Evolutionary conservation across 2,329 filamentous ascomycete genomes (phyloP).

Genomic region (Fusarium musae): DNA sequence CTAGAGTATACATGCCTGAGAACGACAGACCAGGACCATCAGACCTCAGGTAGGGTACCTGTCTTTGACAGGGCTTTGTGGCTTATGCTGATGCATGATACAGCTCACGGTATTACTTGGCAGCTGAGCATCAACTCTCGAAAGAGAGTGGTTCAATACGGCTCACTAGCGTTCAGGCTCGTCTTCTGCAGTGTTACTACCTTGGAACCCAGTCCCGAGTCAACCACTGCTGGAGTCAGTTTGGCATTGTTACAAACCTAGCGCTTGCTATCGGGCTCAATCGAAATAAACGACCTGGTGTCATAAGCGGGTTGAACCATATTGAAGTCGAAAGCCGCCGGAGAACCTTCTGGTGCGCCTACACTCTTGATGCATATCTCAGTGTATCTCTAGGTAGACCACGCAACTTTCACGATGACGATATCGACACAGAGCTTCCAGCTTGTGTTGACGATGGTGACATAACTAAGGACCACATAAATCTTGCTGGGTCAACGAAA

Average conservation of each 20-base stretch:
- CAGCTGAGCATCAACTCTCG: conserved; percentile 52
- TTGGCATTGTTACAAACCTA: conserved; percentile 56
- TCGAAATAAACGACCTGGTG: conserved; percentile 25
- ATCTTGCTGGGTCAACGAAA: not conserved
- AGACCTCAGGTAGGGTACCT: too few species aligned
- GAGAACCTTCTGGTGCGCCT: conserved; percentile 42
- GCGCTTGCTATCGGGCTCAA: conserved; percentile 50
- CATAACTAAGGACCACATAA: conserved; percentile 34
- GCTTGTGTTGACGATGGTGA: conserved; percentile 39
- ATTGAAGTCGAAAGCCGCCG: conserved; percentile 40
- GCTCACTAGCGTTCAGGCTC: conserved; percentile 55
- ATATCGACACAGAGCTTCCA: conserved; percentile 42
- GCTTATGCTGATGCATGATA: too few species aligned
- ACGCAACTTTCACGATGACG: conserved; percentile 41
- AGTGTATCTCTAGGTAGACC: conserved; percentile 40
- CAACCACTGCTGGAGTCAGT: conserved; percentile 60
- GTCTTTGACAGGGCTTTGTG: too few species aligned
- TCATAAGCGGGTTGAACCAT: conserved; percentile 25
- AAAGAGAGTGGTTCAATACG: conserved; percentile 53
- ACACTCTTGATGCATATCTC: conserved; percentile 41
- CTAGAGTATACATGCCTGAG: conserved; percentile 53
- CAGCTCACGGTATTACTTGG: conserved; percentile 41
- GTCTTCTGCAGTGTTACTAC: conserved; percentile 56
- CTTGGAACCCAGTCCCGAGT: conserved; percentile 57
- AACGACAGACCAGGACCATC: conserved; percentile 40